Base-by-base conservation (phyloP, 768 basidiomycete species). In the Pisolithus orientalis region DNA sequence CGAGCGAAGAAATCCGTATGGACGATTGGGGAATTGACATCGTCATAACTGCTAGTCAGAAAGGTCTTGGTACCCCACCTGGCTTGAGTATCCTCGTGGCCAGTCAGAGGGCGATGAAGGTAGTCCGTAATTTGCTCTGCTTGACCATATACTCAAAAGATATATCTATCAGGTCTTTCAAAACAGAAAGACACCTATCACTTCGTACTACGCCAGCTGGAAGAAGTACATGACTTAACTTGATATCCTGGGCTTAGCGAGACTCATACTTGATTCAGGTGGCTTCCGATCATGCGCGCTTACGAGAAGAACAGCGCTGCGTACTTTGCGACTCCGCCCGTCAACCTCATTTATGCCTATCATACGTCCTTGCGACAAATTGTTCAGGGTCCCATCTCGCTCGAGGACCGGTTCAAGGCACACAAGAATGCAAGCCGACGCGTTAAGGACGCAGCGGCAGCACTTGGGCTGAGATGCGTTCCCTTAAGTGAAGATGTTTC, bases 241-340 rank as follows among this genome's bases (percentile, higher is more conserved):
- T 31, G 6, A 17, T 38, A 17, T 37, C n/a, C 8, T 5, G 39
- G 28, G 10, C 11, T 31, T 21, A 29, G 31, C 27, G 25, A 49
- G 40, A 39, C 10, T 27, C 49, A 32, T 14, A 51, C 44, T 31
- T 29, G 53, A 38, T 21, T 25, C 14, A 89, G 87, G 61, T 93
- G 90, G 90, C 74, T 94, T 43, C 92, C 93, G 1, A 84, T 96
- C 65, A 98, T 98, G 94, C 80, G 85, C 61, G 84, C 87, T 3
- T 99, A 98, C 67, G 94, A 97, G 72, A 70, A 72, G 53, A 90
- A 90, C 53, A 71, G 71, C 10, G 77, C 91, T 0, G 85, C 85
- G 17, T 97, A 97, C 75, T 97, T 97, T 68, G 95, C 94, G 7
- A 97, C 94, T 0, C 90, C 93, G 2, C 94, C 93, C 7, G 90